Evolutionary conservation across 495 filamentous ascomycete species (phyloP), one percentile per base, ranked within the genome.

Genomic region (Penicillium chermesinum): DNA sequence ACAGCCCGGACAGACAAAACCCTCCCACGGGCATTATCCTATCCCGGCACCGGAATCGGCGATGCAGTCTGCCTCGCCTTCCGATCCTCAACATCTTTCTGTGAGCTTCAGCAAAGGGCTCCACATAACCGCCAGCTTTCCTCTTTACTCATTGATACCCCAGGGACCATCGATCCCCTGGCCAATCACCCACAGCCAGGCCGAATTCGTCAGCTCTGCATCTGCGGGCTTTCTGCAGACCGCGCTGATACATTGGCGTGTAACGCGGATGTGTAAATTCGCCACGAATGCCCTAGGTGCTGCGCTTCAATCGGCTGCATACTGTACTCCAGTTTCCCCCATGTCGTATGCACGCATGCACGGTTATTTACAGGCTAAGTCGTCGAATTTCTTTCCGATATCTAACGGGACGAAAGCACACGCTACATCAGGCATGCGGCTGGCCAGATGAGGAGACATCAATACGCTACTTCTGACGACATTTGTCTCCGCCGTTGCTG

Each of bases 401-500:
- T 55, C 62, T 3, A 69, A 70, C 21, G 62, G 59, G 7, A 55
- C 52, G 6, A 63, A 65, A 41, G 61, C 65, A 4, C 14, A 61
- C 1, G 57, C 58, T 1, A 60, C 1, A 52, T 66, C 14, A 60
- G 58, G 1, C 41, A 60, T 25, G 41, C 44, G 7, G 59, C 62
- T 3, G 87, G 89, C 58, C 77, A 75, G 37, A 57, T 70, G 36
- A 72, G 72, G 6, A 41, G 72, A 14, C 45, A n/a, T 74, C 0
- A 73, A 76, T 36, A 54, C 60, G 5, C 40, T 76, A 2, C 49
- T 74, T 7, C 12, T 69, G 4, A 58, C 64, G 2, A 75, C 72
- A 0, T 25, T 74, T 3, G 35, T 75, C 5, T 68, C 66, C 13
- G 66, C 69, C 1, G 42, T 69, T 12, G 49, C 62, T 0, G 61